Evolutionary conservation across 352 stramenopile genomes (phyloP).

Genomic region (Thalassiosira mediterranea): DNA sequence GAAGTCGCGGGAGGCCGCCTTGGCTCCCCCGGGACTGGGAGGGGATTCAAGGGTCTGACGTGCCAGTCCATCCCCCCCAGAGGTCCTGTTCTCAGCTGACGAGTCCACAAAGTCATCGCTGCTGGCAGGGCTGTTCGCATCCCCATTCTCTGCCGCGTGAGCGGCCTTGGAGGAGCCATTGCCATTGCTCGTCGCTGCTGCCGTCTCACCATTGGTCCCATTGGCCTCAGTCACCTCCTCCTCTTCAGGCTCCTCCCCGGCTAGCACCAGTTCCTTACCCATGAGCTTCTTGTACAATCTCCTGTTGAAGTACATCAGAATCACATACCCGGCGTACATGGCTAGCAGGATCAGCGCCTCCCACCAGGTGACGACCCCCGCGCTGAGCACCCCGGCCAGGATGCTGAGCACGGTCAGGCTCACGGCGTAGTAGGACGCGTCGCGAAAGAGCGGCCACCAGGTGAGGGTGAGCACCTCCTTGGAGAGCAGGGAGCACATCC

Average conservation of each 20-base stretch:
- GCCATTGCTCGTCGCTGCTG: not conserved
- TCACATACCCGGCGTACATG: conserved; percentile 83
- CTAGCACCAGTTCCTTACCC: conserved; percentile 55
- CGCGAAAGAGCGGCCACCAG: conserved; percentile 85
- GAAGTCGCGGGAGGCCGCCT: too few species aligned
- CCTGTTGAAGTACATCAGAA: conserved; percentile 84
- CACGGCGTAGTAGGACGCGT: conserved; percentile 82
- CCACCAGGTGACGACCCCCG: conserved; percentile 67
- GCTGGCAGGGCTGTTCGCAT: conserved; percentile 20
- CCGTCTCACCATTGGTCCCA: not conserved
- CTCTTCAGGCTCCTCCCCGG: conserved; percentile 1
- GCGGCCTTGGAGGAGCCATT: not conserved
- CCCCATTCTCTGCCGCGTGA: conserved; percentile 16
- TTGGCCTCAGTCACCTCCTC: not conserved
- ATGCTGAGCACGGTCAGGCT: conserved; percentile 69
- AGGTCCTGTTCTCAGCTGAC: not conserved
- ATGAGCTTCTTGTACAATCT: conserved; percentile 73
- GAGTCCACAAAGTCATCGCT: conserved; percentile 10
- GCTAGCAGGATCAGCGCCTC: conserved; percentile 79
- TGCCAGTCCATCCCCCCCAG: conserved; percentile 1
- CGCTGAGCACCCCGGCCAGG: conserved; percentile 62
- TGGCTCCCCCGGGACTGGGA: too few species aligned
- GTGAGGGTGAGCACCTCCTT: conserved; percentile 80
- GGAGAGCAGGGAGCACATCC: conserved; percentile 77
- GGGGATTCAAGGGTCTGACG: too few species aligned